Conservation (phyloP, 108 stramenopile genomes). For the Mediolabrus comicus region DNA sequence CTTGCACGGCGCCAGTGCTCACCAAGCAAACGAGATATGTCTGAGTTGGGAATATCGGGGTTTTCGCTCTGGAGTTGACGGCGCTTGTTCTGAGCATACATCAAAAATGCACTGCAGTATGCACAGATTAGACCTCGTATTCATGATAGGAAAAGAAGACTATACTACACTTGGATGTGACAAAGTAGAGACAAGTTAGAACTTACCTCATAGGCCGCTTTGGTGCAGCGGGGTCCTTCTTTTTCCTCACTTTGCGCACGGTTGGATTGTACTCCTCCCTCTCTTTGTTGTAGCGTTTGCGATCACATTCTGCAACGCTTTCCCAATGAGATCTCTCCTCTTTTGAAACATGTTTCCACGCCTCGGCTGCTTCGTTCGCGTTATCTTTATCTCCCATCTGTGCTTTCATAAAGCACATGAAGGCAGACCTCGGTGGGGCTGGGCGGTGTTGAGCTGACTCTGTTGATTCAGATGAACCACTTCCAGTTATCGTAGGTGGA, state of each 20-base stretch:
- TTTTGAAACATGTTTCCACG: slow-evolving; percentile 27
- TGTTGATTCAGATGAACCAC: slow-evolving; percentile 20
- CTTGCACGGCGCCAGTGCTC: slow-evolving; percentile 18
- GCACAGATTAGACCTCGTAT: too few species aligned
- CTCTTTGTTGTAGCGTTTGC: slow-evolving; percentile 29
- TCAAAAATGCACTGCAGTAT: slow-evolving; percentile 35
- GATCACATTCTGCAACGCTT: slow-evolving; percentile 17
- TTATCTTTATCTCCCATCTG: slow-evolving; percentile 19
- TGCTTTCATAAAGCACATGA: slow-evolving; percentile 36
- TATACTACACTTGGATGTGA: too few species aligned
- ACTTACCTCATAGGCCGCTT: slow-evolving; percentile 45
- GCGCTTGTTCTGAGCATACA: slow-evolving; percentile 31
- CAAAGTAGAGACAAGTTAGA: too few species aligned
- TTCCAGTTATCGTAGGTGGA: slow-evolving; percentile 4
- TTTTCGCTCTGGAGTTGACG: slow-evolving; percentile 23
- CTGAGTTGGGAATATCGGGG: slow-evolving; percentile 40
- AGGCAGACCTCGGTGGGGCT: slow-evolving; percentile 35
- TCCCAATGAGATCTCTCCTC: slow-evolving; percentile 28
- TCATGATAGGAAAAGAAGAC: too few species aligned
- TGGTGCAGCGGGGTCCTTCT: slow-evolving; percentile 43
- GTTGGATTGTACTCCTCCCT: slow-evolving; percentile 21
- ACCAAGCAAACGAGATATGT: slow-evolving; percentile 38
- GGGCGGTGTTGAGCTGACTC: slow-evolving; percentile 16
- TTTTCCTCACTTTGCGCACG: slow-evolving; percentile 24
- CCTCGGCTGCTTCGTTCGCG: slow-evolving; percentile 31